A percentile compares a stretch with the other conserved stretches of the same genome.
Evolutionary conservation across 306 rosid genomes (phyloP).

Genomic region (Cyclanthera cordifolia): DNA sequence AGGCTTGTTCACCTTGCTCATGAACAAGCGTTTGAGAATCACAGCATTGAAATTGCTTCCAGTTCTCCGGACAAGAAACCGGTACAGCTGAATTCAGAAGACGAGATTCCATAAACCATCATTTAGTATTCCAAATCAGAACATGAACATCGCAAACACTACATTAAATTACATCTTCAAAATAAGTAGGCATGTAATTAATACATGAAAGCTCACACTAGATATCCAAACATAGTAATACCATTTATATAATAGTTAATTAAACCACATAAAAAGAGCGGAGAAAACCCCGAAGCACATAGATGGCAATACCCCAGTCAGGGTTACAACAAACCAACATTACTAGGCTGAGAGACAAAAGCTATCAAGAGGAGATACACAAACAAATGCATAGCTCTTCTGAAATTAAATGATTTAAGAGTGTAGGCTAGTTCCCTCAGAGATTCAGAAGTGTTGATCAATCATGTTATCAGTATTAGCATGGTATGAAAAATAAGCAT

Average conservation of each 20-base stretch:
- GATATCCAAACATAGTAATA: too few species aligned
- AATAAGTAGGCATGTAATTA: background rate
- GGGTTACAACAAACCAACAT: too few species aligned
- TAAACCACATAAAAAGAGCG: too few species aligned
- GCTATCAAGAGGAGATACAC: background rate
- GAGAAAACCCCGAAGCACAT: too few species aligned
- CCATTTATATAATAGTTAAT: too few species aligned
- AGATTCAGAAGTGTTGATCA: background rate
- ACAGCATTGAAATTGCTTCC: constrained; percentile 69
- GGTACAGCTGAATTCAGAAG: constrained; percentile 41
- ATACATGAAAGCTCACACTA: background rate
- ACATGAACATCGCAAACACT: too few species aligned
- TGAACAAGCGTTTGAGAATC: constrained; percentile 62
- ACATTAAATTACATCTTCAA: background rate
- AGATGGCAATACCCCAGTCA: too few species aligned
- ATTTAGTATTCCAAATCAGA: background rate
- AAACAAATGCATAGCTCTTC: background rate
- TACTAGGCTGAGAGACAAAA: too few species aligned
- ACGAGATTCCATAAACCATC: background rate
- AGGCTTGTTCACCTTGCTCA: constrained; percentile 76
- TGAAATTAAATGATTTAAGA: background rate
- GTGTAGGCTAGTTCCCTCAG: constrained; percentile 34
- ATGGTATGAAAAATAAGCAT: constrained; percentile 23
- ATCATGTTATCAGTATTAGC: constrained; percentile 48
- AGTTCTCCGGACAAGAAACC: constrained; percentile 79